These are phyloP conservation scores for Pseudogymnoascus verrucosus DNA, from an alignment of 2,329 filamentous ascomycete species.

Conservation along the genomic window DNA sequence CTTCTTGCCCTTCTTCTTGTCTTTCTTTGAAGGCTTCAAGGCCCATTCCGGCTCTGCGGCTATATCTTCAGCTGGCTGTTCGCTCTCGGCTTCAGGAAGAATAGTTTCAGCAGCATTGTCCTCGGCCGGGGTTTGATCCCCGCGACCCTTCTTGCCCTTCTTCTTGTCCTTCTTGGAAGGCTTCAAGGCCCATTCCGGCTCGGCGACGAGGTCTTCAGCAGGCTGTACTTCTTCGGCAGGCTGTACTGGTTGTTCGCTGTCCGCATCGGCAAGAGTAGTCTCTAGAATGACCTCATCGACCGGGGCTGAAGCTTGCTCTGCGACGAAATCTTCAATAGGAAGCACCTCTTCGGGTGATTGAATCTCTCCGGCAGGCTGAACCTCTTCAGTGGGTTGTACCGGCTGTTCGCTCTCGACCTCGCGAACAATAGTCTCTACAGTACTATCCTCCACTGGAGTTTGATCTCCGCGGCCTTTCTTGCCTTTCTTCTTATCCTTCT, in stretches of 20 bases:
- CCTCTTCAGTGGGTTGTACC: background rate
- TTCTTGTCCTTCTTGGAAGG: constrained; percentile 33
- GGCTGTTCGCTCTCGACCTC: background rate
- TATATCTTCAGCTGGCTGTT: background rate
- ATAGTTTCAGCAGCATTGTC: background rate
- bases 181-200: background rate
- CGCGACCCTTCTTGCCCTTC: constrained; percentile 13
- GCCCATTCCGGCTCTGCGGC: background rate
- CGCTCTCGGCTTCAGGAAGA: background rate
- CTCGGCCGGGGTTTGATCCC: background rate
- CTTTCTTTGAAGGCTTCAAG: constrained; percentile 25
- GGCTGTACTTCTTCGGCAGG: constrained; percentile 11
- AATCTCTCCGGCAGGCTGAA: constrained; percentile 14
- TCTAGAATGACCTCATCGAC: background rate
- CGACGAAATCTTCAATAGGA: background rate
- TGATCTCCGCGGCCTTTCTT: background rate
- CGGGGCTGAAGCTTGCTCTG: background rate
- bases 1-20: constrained; percentile 29
- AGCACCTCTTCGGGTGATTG: background rate
- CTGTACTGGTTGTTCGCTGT: background rate
- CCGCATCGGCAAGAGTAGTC: background rate
- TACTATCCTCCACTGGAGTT: background rate
- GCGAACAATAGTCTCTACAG: background rate
- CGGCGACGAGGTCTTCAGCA: background rate
- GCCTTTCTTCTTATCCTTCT: constrained; percentile 32